These are phyloP conservation scores for Craterostigma plantagineum DNA, from an alignment of 257 asterid genomes.

Conservation along the genomic window DNA sequence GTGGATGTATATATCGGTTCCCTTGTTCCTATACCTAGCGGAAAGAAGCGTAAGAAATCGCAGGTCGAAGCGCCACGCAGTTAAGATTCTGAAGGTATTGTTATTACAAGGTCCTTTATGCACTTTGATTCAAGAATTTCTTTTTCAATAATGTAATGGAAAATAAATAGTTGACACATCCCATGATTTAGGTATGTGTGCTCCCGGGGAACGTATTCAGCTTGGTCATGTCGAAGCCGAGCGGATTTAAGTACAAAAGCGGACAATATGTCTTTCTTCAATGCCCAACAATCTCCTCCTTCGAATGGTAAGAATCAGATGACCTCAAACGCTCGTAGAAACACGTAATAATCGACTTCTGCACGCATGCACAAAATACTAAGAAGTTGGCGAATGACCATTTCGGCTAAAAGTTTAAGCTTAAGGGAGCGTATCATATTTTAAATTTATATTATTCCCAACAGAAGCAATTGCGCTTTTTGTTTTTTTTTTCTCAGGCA, in stretches of 20 bases:
- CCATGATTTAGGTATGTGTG: too few species aligned
- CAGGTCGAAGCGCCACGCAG: constrained; percentile 55
- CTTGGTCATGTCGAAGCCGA: constrained; percentile 89
- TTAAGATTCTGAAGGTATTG: constrained; percentile 68
- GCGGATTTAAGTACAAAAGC: constrained; percentile 56
- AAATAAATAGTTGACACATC: too few species aligned
- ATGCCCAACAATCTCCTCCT: constrained; percentile 86
- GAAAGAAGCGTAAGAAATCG: constrained; percentile 75
- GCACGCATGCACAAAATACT: too few species aligned
- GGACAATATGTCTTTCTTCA: constrained; percentile 97
- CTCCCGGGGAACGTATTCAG: constrained; percentile 84
- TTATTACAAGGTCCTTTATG: too few species aligned
- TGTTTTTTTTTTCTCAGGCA: constrained; percentile 63
- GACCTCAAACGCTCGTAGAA: neutral
- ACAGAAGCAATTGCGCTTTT: too few species aligned
- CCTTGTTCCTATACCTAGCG: constrained; percentile 79
- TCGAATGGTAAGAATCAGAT: constrained; percentile 63
- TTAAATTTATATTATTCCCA: too few species aligned
- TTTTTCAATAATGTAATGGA: too few species aligned
- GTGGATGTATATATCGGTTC: constrained; percentile 92
- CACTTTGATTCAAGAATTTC: too few species aligned
- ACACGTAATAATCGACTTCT: neutral
- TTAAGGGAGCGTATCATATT: too few species aligned
- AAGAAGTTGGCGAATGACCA: too few species aligned
- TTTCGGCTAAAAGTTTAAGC: too few species aligned